These are phyloP conservation scores for Tetrapisispora phaffii DNA, from an alignment of 805 yeast genomes.

Conservation along the genomic window DNA sequence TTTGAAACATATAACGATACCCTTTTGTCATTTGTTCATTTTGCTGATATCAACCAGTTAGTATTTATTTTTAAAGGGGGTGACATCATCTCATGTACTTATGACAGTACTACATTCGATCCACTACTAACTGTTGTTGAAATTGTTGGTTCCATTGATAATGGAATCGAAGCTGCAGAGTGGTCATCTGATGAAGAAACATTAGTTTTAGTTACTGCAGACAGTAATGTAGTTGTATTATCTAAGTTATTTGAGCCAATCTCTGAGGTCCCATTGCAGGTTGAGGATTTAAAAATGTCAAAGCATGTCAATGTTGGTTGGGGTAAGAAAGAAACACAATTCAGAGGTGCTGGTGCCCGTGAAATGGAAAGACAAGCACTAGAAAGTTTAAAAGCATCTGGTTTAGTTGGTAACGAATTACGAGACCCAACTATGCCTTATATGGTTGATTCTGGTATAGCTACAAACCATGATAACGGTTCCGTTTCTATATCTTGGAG, in stretches of 20 bases:
- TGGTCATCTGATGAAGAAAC: constrained; percentile 95
- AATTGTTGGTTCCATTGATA: constrained; percentile 77
- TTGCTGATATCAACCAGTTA: constrained; percentile 57
- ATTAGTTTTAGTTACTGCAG: constrained; percentile 55
- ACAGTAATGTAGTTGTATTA: constrained; percentile 51
- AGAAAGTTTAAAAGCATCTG: constrained; percentile 42
- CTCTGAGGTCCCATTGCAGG: constrained; percentile 47
- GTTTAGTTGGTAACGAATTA: constrained; percentile 55
- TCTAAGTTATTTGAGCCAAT: constrained; percentile 75
- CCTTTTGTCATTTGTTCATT: constrained; percentile 52
- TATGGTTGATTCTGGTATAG: constrained; percentile 57
- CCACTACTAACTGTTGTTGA: constrained; percentile 48
- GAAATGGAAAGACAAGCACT: constrained; percentile 56
- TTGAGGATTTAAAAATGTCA: constrained; percentile 55
- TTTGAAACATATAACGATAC: constrained; percentile 32
- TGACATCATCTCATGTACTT: constrained; percentile 59
- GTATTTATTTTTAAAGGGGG: constrained; percentile 65
- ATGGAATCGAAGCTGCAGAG: constrained; percentile 56
- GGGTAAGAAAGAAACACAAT: constrained; percentile 97
- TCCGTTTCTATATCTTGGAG: constrained; percentile 70
- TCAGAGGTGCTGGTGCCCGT: constrained; percentile 85
- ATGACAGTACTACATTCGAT: constrained; percentile 38
- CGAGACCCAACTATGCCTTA: constrained; percentile 86
- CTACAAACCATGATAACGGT: constrained; percentile 45
- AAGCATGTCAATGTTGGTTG: constrained; percentile 95